These are phyloP conservation scores for Monascus ruber DNA, from an alignment of 2,329 filamentous ascomycete genomes.

Conservation along the genomic window DNA sequence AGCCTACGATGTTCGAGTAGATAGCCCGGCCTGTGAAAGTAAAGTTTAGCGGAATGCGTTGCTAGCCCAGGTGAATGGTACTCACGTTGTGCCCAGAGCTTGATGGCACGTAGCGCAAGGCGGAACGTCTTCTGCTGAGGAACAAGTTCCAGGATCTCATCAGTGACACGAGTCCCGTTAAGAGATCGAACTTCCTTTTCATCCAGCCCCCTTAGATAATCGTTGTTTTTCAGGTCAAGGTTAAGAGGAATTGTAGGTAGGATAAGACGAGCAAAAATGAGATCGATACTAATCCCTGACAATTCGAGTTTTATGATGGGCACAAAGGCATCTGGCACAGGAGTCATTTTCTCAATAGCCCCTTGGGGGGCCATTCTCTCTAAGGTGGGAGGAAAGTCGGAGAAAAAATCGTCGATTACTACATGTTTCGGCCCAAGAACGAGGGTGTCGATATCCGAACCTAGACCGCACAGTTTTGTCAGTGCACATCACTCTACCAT, in stretches of 20 bases:
- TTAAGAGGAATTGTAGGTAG: conserved; percentile 60
- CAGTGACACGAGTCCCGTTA: conserved; percentile 88
- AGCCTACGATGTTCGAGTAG: conserved; percentile 93
- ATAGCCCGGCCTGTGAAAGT: conserved; percentile 56
- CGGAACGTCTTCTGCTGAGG: conserved; percentile 85
- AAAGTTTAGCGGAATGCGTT: neutral
- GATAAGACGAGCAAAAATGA: conserved; percentile 73
- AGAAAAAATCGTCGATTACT: conserved; percentile 80
- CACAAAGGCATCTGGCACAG: conserved; percentile 82
- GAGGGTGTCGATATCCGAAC: conserved; percentile 95
- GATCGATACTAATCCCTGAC: conserved; percentile 80
- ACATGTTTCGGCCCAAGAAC: conserved; percentile 87
- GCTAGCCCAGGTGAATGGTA: neutral
- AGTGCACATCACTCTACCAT: neutral
- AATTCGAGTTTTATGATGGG: conserved; percentile 97
- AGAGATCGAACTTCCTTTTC: conserved; percentile 79
- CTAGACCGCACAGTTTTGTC: conserved; percentile 27
- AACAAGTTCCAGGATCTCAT: conserved; percentile 80
- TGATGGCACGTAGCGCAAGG: conserved; percentile 79
- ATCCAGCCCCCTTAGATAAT: conserved; percentile 72
- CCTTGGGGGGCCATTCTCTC: conserved; percentile 62
- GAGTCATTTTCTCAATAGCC: conserved; percentile 73
- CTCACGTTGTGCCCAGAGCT: conserved; percentile 79
- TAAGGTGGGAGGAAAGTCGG: conserved; percentile 71
- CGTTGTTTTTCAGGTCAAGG: conserved; percentile 70